Percentiles rank a stretch among this genome's conserved stretches.
These are phyloP conservation scores for Inonotus obliquus DNA, from an alignment of 1,284 basidiomycete species.

Conservation along the genomic window DNA sequence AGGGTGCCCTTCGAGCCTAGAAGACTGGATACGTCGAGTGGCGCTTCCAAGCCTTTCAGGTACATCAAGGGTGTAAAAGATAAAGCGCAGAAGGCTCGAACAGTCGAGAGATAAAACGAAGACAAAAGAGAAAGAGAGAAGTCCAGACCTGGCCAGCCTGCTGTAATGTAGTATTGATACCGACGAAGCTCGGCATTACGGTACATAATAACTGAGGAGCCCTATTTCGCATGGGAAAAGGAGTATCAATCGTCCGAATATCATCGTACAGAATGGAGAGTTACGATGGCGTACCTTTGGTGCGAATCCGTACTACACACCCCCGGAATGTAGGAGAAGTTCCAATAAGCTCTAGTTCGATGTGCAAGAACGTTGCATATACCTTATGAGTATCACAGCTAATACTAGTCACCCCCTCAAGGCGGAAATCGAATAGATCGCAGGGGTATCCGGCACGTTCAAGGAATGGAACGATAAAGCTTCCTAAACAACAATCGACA, in stretches of 20 bases:
- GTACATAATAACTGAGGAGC: conserved; percentile 95
- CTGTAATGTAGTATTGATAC: conserved; percentile 83
- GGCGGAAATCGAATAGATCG: conserved; percentile 81
- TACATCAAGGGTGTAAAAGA: conserved; percentile 3
- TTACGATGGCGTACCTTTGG: conserved; percentile 55
- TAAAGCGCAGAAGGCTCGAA: background rate
- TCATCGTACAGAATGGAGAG: background rate
- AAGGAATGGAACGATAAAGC: conserved; percentile 89
- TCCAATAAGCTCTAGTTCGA: background rate
- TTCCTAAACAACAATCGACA: conserved; percentile 91
- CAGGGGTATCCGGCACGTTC: conserved; percentile 47
- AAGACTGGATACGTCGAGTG: background rate
- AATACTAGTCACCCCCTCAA: conserved; percentile 84
- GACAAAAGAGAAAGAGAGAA: conserved; percentile 6
- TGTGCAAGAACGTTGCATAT: conserved; percentile 19
- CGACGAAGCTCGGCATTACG: conserved; percentile 65
- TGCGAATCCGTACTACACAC: conserved; percentile 68
- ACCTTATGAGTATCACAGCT: conserved; percentile 94
- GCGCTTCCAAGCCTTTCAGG: background rate
- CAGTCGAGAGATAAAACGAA: background rate
- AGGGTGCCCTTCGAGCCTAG: background rate
- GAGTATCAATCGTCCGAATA: background rate
- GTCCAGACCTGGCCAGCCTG: conserved; percentile 66
- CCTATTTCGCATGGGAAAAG: too few relatives aligned
- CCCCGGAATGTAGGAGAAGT: background rate